These are phyloP conservation scores for Nephelium lappaceum DNA, from an alignment of 345 rosid species.

Conservation along the genomic window DNA sequence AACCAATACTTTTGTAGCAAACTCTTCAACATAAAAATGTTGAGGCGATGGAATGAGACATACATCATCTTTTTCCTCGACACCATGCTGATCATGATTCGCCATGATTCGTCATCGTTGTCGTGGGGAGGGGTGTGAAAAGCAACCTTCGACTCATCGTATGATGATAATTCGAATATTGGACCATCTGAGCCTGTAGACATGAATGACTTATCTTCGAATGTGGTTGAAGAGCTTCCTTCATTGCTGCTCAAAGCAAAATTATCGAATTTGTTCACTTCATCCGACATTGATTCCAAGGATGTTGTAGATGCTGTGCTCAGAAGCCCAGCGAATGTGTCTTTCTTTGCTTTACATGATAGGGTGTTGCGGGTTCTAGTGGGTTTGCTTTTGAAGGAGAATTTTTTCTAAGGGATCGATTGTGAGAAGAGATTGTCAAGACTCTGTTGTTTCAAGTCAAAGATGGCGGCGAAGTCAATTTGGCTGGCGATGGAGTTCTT, in stretches of 20 bases:
- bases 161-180: background rate
- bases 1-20: background rate
- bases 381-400: too few relatives aligned
- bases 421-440: too few relatives aligned
- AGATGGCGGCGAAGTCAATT: too few relatives aligned
- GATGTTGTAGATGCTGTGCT: conserved; percentile 29
- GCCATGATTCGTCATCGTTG: background rate
- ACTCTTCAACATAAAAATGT: background rate
- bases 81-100: too few relatives aligned
- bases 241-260: conserved; percentile 14
- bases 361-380: too few relatives aligned
- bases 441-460: too few relatives aligned
- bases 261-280: background rate
- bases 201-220: background rate
- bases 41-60: conserved; percentile 2
- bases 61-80: background rate
- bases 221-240: conserved; percentile 15
- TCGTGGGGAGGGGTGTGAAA: conserved; percentile 11
- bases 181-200: conserved; percentile 11
- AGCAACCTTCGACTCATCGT: conserved; percentile 16
- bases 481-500: too few relatives aligned
- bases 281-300: conserved; percentile 18
- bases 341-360: conserved; percentile 38
- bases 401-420: too few relatives aligned
- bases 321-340: conserved; percentile 22